Evolutionary conservation across 768 basidiomycete genomes (phyloP), one percentile per base, ranked within the genome.

Genomic region (Flagelloscypha sp.): DNA sequence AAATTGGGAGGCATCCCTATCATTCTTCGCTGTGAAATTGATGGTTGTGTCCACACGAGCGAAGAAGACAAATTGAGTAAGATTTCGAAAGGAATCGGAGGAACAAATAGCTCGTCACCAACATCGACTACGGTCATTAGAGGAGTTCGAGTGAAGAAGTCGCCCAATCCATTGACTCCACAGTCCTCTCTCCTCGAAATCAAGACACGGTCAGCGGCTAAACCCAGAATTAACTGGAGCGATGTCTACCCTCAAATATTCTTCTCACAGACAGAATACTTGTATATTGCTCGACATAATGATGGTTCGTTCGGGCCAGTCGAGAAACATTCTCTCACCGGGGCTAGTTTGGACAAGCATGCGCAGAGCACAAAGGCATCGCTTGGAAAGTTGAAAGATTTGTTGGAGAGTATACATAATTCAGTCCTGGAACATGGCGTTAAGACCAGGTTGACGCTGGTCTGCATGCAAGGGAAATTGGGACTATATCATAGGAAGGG

Each of bases 11-110:
- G 70, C 3, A 41, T 82, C 32, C 72, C 70, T 17, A 60, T 81
- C 49, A 55, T 80, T 13, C 66, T 81, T 20, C 65, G 74, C 2
- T 79, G 66, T 45, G 70, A 73, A 36, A 71, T 74, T 12, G 77
- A 78, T 37, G 76, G n/a, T n/a, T n/a, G n/a, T n/a, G n/a, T n/a
- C n/a, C n/a, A n/a, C n/a, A n/a, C n/a, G n/a, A n/a, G n/a, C n/a
- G n/a, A n/a, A n/a, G n/a, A n/a, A n/a, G n/a, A n/a, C n/a, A n/a
- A n/a, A n/a, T n/a, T n/a, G n/a, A n/a, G n/a, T n/a, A n/a, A n/a
- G n/a, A n/a, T n/a, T n/a, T n/a, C n/a, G n/a, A n/a, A n/a, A n/a
- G n/a, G n/a, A n/a, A n/a, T n/a, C n/a, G n/a, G n/a, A n/a, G n/a
- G n/a, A n/a, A n/a, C n/a, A n/a, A n/a, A n/a, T n/a, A n/a, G n/a